Percentiles rank a stretch among this genome's conserved stretches.
phyloP scores from a whole-genome alignment of 257 asterid species.

The Henckelia pumila region DNA sequence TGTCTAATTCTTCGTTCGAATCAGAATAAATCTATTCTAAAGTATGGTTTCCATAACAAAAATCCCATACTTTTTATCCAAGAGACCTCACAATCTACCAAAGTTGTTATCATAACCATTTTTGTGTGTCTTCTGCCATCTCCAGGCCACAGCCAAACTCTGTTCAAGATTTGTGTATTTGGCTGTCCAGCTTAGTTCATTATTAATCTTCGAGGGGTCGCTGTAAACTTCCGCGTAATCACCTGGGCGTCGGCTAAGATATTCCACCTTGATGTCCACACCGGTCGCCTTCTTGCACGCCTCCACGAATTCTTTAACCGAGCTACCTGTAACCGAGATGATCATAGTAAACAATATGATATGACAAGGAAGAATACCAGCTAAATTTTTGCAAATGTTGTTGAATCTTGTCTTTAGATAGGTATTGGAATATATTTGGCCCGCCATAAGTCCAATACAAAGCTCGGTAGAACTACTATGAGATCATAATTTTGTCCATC shows the following conservation, averaged over 20 bases:
- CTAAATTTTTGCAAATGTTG: too few relatives aligned
- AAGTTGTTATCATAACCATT: constrained; percentile 47
- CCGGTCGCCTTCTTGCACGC: constrained; percentile 92
- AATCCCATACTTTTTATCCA: background rate
- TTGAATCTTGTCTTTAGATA: too few relatives aligned
- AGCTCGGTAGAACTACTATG: too few relatives aligned
- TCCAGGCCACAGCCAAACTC: constrained; percentile 79
- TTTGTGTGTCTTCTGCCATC: constrained; percentile 83
- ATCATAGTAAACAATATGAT: too few relatives aligned
- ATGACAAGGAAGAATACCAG: too few relatives aligned
- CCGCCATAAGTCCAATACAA: too few relatives aligned
- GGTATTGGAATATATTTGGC: too few relatives aligned
- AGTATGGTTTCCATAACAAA: background rate
- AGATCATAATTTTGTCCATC: too few relatives aligned
- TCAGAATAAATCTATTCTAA: too few relatives aligned
- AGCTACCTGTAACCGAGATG: constrained; percentile 51
- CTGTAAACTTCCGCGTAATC: constrained; percentile 86
- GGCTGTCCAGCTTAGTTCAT: constrained; percentile 74
- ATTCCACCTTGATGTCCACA: constrained; percentile 62
- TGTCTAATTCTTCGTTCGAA: too few relatives aligned
- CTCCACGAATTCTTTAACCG: constrained; percentile 82
- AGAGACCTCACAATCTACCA: background rate
- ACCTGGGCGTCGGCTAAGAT: constrained; percentile 69
- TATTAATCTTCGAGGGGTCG: constrained; percentile 70
- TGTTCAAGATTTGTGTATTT: constrained; percentile 62